A percentile compares a stretch with the other conserved stretches of the same genome.
These are phyloP conservation scores for Fusarium newnesense DNA, from an alignment of 2,329 filamentous ascomycete species.

Conservation along the genomic window DNA sequence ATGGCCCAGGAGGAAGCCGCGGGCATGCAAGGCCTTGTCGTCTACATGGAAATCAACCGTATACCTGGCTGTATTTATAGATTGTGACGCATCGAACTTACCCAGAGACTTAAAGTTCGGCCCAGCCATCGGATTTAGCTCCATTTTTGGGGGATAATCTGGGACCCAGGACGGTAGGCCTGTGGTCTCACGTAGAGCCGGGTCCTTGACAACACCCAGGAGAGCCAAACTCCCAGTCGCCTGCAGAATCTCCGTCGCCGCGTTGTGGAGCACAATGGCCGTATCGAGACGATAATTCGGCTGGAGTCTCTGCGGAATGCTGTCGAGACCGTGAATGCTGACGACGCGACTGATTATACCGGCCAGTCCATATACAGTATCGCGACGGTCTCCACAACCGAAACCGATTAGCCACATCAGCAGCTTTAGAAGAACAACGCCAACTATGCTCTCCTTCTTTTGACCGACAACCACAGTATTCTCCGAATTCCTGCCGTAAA, in stretches of 20 bases:
- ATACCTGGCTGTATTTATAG: neutral
- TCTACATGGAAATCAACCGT: neutral
- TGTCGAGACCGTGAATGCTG: neutral
- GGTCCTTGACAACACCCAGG: neutral
- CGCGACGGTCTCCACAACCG: neutral
- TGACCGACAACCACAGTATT: neutral
- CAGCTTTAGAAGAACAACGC: neutral
- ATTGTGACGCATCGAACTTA: neutral
- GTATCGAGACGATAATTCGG: neutral
- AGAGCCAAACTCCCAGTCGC: neutral
- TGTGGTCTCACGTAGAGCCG: neutral
- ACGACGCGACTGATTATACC: neutral
- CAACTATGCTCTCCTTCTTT: neutral
- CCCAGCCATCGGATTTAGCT: neutral
- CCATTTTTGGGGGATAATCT: neutral
- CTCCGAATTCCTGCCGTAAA: neutral
- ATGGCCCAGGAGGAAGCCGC: neutral
- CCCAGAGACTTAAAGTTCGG: neutral
- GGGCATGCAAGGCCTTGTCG: neutral
- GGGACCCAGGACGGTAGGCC: neutral
- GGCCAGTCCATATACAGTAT: neutral
- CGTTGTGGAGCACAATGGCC: neutral
- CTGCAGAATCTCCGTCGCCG: neutral
- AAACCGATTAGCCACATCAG: neutral
- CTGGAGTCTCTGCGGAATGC: neutral